Percentiles rank a stretch among this genome's conserved stretches.
phyloP scores from a whole-genome alignment of 805 yeast species.

The Candida jianshihensis region DNA sequence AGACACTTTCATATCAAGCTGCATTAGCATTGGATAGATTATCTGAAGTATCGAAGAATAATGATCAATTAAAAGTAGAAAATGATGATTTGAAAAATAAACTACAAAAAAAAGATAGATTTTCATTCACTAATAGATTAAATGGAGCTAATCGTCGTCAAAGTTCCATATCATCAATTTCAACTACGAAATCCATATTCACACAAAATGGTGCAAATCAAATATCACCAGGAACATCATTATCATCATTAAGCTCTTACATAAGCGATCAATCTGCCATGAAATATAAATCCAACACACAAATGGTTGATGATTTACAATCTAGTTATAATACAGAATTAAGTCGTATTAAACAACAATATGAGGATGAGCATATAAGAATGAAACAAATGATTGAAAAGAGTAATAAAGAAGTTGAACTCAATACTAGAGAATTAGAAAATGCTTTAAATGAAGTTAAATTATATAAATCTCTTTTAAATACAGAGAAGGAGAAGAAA shows the following conservation, averaged over 20 bases:
- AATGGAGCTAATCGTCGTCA: conserved; percentile 10
- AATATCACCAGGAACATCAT: conserved; percentile 15
- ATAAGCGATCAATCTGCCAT: conserved; percentile 4
- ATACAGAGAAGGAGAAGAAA: conserved; percentile 1
- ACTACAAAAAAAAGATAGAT: conserved; percentile 1
- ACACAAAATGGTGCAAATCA: conserved; percentile 1
- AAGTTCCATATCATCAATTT: conserved; percentile 7
- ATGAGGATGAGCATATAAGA: background rate
- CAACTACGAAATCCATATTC: conserved; percentile 6
- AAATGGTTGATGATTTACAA: background rate
- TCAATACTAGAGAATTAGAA: background rate
- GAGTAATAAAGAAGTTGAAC: background rate
- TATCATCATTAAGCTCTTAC: conserved; percentile 11
- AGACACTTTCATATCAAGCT: conserved; percentile 20
- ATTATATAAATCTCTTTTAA: background rate
- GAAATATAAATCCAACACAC: conserved; percentile 7
- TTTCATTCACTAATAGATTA: conserved; percentile 2
- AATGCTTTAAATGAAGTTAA: background rate
- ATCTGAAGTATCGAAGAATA: conserved; percentile 16
- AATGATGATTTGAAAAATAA: conserved; percentile 10
- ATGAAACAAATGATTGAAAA: background rate
- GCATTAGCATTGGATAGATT: conserved; percentile 20
- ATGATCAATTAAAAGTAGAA: conserved; percentile 12
- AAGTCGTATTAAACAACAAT: background rate
- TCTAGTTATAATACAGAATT: background rate